phyloP scores from a whole-genome alignment of 306 rosid species.

The Malus orientalis region DNA sequence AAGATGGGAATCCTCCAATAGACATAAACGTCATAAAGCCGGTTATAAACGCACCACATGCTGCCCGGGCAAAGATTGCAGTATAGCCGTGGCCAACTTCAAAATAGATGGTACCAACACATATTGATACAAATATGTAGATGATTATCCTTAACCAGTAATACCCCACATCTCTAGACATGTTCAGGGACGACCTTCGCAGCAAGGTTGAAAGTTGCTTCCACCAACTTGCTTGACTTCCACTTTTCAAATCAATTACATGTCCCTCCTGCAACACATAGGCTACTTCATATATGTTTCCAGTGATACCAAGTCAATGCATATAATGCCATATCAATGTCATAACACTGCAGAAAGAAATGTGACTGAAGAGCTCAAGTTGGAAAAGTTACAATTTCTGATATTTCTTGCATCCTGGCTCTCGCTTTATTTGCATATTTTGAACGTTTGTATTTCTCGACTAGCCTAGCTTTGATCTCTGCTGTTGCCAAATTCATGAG shows the following conservation, averaged over 20 bases:
- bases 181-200: constrained; percentile 72
- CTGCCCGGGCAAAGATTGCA: constrained; percentile 88
- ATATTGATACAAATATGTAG: constrained; percentile 69
- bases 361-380: not conserved
- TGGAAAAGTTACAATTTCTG: constrained; percentile 47
- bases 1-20: constrained; percentile 96
- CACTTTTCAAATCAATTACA: constrained; percentile 25
- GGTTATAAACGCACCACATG: constrained; percentile 88
- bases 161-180: constrained; percentile 95
- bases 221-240: constrained; percentile 83
- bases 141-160: constrained; percentile 90
- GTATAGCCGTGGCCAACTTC: constrained; percentile 74
- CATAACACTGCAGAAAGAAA: not conserved
- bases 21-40: constrained; percentile 99
- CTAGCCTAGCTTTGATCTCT: constrained; percentile 63
- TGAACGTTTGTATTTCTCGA: constrained; percentile 71
- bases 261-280: constrained; percentile 47
- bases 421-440: constrained; percentile 44
- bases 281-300: not conserved
- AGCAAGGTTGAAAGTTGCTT: constrained; percentile 75
- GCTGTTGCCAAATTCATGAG: constrained; percentile 72
- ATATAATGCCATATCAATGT: not conserved
- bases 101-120: constrained; percentile 89
- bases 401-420: constrained; percentile 56
- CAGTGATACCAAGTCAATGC: not conserved